phyloP scores from a whole-genome alignment of 179 eudicot species.

The Silene coronaria region DNA sequence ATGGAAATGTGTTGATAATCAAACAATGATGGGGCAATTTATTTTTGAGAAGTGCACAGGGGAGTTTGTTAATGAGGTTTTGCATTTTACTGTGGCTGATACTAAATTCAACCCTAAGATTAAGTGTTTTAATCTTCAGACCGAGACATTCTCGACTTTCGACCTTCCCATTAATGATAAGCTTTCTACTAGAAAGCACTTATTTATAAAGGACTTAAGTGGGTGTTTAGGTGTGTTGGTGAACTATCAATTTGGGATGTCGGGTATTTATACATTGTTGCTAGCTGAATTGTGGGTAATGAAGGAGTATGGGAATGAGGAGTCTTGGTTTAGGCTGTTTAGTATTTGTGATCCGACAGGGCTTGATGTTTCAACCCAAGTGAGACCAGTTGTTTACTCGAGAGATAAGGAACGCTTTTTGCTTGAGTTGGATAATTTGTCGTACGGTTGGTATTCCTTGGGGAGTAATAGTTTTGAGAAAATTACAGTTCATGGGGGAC shows the following conservation, averaged over 20 bases:
- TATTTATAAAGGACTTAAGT: not conserved
- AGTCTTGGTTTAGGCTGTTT: constrained; percentile 13
- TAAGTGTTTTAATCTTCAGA: no score
- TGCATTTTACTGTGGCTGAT: no score
- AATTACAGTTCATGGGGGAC: not conserved
- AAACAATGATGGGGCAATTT: no score
- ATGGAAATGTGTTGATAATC: no score
- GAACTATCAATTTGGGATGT: not conserved
- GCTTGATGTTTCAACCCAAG: not conserved
- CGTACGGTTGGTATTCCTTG: not conserved
- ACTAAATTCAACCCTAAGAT: no score
- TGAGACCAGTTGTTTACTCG: constrained; percentile 5
- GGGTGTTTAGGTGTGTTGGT: constrained; percentile 10
- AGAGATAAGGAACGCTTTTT: not conserved
- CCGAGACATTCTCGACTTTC: no score
- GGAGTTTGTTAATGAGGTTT: no score
- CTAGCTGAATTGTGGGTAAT: no score
- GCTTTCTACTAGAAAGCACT: not conserved
- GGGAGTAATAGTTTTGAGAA: not conserved
- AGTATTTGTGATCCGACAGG: not conserved
- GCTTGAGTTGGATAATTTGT: not conserved
- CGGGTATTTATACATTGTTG: no score
- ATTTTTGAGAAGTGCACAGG: no score
- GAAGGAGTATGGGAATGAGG: constrained; percentile 2
- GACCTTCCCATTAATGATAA: not conserved